Percentiles rank a stretch among this genome's conserved stretches.
These are phyloP conservation scores for Chalciporus sphaerocephalus DNA, from an alignment of 768 basidiomycete species.

Conservation along the genomic window DNA sequence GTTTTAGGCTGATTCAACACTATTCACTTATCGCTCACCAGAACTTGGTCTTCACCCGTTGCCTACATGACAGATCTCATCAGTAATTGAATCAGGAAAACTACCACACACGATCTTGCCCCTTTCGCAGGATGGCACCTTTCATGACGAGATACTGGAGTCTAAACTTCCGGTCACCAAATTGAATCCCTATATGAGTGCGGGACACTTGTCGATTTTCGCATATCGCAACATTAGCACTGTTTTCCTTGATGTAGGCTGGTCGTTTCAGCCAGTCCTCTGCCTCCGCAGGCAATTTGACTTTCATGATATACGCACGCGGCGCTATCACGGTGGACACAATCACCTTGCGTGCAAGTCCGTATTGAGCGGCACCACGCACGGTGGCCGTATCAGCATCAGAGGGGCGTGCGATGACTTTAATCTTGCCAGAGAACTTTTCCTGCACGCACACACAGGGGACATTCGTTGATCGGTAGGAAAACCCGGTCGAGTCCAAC, in stretches of 20 bases:
- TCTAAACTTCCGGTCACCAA: conserved; percentile 38
- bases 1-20: conserved; percentile 8
- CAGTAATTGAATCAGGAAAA: conserved; percentile 18
- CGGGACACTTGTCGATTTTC: conserved; percentile 62
- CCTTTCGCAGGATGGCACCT: conserved; percentile 82
- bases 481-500: conserved; percentile 18
- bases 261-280: conserved; percentile 85
- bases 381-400: conserved; percentile 88
- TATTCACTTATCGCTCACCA: conserved; percentile 48
- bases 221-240: conserved; percentile 72
- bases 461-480: conserved; percentile 7
- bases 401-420: conserved; percentile 74
- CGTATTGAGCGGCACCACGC: conserved; percentile 86
- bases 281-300: conserved; percentile 82
- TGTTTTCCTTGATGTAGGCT: conserved; percentile 75
- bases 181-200: conserved; percentile 6
- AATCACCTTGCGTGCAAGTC: conserved; percentile 66
- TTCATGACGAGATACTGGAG: conserved; percentile 85
- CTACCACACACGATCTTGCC: conserved; percentile 43
- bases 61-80: conserved; percentile 40
- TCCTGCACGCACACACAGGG: conserved; percentile 40
- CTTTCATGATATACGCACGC: conserved; percentile 84
- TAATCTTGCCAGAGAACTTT: conserved; percentile 60
- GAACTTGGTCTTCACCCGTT: conserved; percentile 77
- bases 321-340: conserved; percentile 83